Evolutionary conservation across 192 early-diverging fungal species (phyloP), one percentile per base, ranked within the genome.

Genomic region (Chytriomyces hyalinus): DNA sequence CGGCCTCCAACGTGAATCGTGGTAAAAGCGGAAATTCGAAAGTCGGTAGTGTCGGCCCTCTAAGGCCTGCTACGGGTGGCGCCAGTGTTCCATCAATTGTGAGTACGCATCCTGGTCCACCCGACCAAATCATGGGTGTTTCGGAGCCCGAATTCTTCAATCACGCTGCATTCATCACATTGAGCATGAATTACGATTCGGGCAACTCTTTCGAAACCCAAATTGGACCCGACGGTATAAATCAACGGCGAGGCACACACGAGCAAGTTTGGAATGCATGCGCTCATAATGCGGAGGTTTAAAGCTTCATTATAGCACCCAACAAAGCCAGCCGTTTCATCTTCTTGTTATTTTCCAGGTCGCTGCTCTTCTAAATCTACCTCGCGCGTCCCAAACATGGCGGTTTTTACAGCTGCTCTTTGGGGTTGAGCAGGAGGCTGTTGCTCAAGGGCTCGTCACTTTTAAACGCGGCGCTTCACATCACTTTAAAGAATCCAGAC

Each of bases 351-450:
- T 51, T 79, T 15, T 5, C 75, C 45, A 93, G 85, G 66, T 89
- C 47, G 93, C 93, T 4, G 83, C 82, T 78, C 84, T 91, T 61
- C 78, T 90, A 36, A 87, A 88, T 50, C 79, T 84, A 49, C 87
- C 85, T 53, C 81, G 89, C 28, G 87, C 89, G 6, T 85, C 92
- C 6, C 92, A 94, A 72, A 92, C 93, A 6, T 95, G 93, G 93
- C 91, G 85, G 26, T 87, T 93, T 6, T 65, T 95, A 6, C 81
- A 89, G 45, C 68, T 93, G 26, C 84, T 94, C 57, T 93, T 87
- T 76, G 87, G 84, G 6, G 70, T 73, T 24, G 51, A 73, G 15
- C n/a, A 13, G 53, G 15, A 57, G 53, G 0, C 66, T 46, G 53
- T 57, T 57, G 53, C 20, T 5, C 53, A 13, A n/a, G 53, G 53